Percentiles rank a stretch among this genome's conserved stretches.
Evolutionary conservation across 441 rosid genomes (phyloP).

Genomic region (Raphanus hybrid): DNA sequence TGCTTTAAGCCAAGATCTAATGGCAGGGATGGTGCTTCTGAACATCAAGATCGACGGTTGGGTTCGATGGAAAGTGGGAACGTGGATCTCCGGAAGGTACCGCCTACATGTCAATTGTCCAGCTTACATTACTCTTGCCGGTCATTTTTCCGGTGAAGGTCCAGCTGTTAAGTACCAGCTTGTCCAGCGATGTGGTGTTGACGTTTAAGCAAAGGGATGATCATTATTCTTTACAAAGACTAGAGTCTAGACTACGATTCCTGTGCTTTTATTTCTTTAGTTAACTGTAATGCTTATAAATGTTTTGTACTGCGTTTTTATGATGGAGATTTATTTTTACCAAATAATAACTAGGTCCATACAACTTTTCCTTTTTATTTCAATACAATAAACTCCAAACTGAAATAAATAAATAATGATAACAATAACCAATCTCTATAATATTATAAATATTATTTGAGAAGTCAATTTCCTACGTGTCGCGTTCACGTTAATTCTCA

Average conservation of each 20-base stretch:
- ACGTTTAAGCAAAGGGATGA: constrained; percentile 37
- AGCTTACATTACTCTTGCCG: constrained; percentile 52
- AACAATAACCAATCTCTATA: background rate
- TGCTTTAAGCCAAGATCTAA: constrained; percentile 56
- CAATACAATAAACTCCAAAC: background rate
- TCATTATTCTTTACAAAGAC: constrained; percentile 22
- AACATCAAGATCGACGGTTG: constrained; percentile 57
- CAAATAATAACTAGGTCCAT: constrained; percentile 19
- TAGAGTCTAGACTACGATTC: constrained; percentile 20
- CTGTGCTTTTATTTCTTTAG: constrained; percentile 22
- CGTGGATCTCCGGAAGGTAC: constrained; percentile 66
- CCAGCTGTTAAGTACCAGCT: constrained; percentile 60
- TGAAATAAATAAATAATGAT: background rate
- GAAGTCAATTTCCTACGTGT: too few relatives aligned
- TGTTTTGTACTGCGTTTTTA: constrained; percentile 2
- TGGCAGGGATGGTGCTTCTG: constrained; percentile 55
- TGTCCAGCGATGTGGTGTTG: constrained; percentile 56
- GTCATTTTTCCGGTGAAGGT: constrained; percentile 43
- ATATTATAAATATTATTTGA: too few relatives aligned
- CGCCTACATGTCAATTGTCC: constrained; percentile 61
- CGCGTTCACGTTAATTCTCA: too few relatives aligned
- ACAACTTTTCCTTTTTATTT: background rate
- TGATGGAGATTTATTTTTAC: background rate
- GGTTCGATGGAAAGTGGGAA: constrained; percentile 71
- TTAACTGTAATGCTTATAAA: background rate